Conservation (phyloP, 2,329 filamentous ascomycete genomes). For the Elsinoe fawcettii region DNA sequence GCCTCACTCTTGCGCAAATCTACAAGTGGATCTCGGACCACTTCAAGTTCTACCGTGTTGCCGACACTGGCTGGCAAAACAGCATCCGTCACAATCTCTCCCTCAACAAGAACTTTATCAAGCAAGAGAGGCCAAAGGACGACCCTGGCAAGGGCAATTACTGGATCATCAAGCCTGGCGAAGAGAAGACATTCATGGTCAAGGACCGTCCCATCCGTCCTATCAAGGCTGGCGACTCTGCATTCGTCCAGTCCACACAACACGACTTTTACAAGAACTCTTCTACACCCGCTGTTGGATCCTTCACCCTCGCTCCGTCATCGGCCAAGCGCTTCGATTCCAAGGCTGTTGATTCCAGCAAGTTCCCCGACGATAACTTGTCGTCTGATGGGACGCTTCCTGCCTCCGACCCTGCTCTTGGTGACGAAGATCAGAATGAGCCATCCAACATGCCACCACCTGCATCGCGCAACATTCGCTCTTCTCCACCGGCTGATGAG, state of each 20-base stretch:
- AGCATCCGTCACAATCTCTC: constrained; percentile 98
- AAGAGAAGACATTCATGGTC: constrained; percentile 81
- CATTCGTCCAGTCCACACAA: constrained; percentile 16
- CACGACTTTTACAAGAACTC: constrained; percentile 23
- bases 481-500: constrained; percentile 60
- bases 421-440: constrained; percentile 38
- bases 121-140: constrained; percentile 91
- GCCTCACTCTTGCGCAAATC: constrained; percentile 85
- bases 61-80: constrained; percentile 94
- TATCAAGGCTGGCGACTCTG: constrained; percentile 47
- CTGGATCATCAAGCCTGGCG: constrained; percentile 87
- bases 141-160: constrained; percentile 97
- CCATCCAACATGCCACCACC: constrained; percentile 35
- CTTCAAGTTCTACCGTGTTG: constrained; percentile 76
- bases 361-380: constrained; percentile 44
- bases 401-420: constrained; percentile 42
- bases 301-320: constrained; percentile 30
- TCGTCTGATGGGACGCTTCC: constrained; percentile 47
- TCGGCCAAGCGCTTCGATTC: constrained; percentile 27
- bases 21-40: constrained; percentile 99
- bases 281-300: constrained; percentile 32
- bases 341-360: constrained; percentile 43
- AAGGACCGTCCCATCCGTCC: constrained; percentile 55
- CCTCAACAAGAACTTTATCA: constrained; percentile 92
- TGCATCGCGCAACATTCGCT: constrained; percentile 44